Evolutionary conservation across 2,329 filamentous ascomycete genomes (phyloP).

Genomic region (Annulohypoxylon truncatum): DNA sequence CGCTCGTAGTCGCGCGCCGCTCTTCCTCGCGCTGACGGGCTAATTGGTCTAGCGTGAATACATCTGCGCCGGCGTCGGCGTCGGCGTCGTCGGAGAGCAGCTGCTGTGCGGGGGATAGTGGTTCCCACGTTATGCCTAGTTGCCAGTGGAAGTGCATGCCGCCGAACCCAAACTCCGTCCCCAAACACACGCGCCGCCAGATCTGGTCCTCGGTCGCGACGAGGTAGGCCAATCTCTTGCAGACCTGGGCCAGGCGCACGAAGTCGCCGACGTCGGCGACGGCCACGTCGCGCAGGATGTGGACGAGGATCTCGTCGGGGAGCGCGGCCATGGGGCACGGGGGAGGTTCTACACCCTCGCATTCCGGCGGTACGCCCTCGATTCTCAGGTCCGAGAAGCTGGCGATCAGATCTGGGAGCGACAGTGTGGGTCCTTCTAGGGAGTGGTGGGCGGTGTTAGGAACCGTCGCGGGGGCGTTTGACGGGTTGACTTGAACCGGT

Average conservation of each 20-base stretch:
- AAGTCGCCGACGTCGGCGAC: conserved; percentile 81
- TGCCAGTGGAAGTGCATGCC: conserved; percentile 86
- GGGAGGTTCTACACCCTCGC: conserved; percentile 77
- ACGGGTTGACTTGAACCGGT: conserved; percentile 48
- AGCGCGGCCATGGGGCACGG: conserved; percentile 83
- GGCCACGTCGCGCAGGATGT: conserved; percentile 80
- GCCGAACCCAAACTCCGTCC: conserved; percentile 78
- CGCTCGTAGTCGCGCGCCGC: conserved; percentile 53
- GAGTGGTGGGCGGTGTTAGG: conserved; percentile 68
- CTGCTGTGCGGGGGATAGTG: conserved; percentile 54
- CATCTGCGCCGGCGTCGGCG: conserved; percentile 40
- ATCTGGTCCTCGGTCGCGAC: conserved; percentile 85
- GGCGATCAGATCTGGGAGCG: conserved; percentile 76
- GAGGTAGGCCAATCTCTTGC: conserved; percentile 87
- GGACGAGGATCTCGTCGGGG: conserved; percentile 85
- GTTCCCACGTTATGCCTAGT: conserved; percentile 68
- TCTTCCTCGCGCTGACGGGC: conserved; percentile 50
- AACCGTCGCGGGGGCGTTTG: conserved; percentile 62
- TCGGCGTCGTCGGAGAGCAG: conserved; percentile 34
- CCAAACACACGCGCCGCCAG: conserved; percentile 82
- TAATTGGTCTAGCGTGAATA: conserved; percentile 55
- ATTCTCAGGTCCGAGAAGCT: conserved; percentile 80
- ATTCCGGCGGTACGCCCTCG: conserved; percentile 71
- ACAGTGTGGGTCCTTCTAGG: conserved; percentile 64
- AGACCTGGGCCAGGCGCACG: conserved; percentile 80